Conservation (phyloP, 2,329 filamentous ascomycete genomes). For the Bipolaris gigantea region DNA sequence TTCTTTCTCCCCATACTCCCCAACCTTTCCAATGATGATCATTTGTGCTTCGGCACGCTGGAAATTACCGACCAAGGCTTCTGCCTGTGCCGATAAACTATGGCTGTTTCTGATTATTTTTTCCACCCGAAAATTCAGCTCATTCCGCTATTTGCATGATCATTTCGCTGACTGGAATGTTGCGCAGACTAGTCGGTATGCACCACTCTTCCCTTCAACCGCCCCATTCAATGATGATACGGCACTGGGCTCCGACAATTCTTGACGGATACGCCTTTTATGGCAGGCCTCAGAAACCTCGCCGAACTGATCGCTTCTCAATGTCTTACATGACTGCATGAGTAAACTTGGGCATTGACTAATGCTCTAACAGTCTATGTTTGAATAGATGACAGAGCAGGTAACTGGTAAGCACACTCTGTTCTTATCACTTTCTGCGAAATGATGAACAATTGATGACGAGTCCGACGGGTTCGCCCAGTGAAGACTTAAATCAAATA, state of each 20-base stretch:
- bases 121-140: constrained; percentile 11
- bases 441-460: constrained; percentile 66
- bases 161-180: constrained; percentile 19
- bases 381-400: no score
- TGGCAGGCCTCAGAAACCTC: constrained; percentile 99
- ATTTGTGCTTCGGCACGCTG: constrained; percentile 48
- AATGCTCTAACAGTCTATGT: constrained; percentile 7
- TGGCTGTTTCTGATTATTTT: constrained; percentile 47
- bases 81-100: constrained; percentile 45
- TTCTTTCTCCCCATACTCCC: neutral
- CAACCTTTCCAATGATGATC: constrained; percentile 40
- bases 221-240: constrained; percentile 68
- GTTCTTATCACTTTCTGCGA: constrained; percentile 13
- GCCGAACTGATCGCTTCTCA: constrained; percentile 73
- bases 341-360: constrained; percentile 10
- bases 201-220: constrained; percentile 16
- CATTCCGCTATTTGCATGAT: constrained; percentile 3
- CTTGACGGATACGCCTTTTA: constrained; percentile 83
- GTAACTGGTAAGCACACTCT: constrained; percentile 22
- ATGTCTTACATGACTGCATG: neutral
- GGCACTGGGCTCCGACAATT: constrained; percentile 96
- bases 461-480: constrained; percentile 73
- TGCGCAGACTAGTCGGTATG: constrained; percentile 27
- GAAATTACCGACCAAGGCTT: constrained; percentile 51
- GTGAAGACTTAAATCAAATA: constrained; percentile 64